Base-by-base conservation (phyloP, 2,329 filamentous ascomycete genomes). In the Coniochaeta ligniaria region DNA sequence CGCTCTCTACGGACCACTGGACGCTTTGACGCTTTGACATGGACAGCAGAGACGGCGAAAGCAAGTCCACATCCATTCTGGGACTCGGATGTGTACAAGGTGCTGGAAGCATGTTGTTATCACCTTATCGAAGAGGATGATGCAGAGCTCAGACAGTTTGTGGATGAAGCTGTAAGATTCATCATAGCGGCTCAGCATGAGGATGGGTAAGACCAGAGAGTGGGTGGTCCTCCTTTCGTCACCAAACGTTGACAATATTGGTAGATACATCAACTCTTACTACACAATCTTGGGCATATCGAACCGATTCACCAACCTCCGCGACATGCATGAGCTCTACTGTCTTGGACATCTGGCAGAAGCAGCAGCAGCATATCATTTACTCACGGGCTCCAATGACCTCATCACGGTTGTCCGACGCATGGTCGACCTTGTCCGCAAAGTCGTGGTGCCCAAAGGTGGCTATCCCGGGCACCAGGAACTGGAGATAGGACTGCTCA, bases 51-150 rank as follows among this genome's bases (percentile, higher is more conserved):
- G n/a, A n/a, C n/a, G n/a, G n/a, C n/a, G n/a, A n/a, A n/a, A n/a
- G n/a, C n/a, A n/a, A n/a, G n/a, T n/a, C n/a, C n/a, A 24, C 81
- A 84, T 64, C 71, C 84, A 1, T 87, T 86, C 66, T 86, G 83
- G 83, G 84, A 87, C 65, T 76, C 74, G 64, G 73, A 73, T 59
- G 65, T 83, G 22, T 83, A 77, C 12, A 87, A 87, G 70, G 86
- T 83, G 82, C 83, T 86, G 58, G 84, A 87, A 70, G 83, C 79
- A 0, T 83, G 83, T 2, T 85, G 82, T 63, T 86, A 87, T 63
- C 79, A 84, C 64, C 71, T 84, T 8, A 67, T 65, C 33, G 70
- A 75, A 54, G 63, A 76, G 16, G 70, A 77, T n/a, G 75, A 82
- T 60, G 67, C 70, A 0, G 75, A 80, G 50, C 71, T 85, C 59